Evolutionary conservation across 2,329 filamentous ascomycete species (phyloP).

Genomic region (Hypocreales sp.): DNA sequence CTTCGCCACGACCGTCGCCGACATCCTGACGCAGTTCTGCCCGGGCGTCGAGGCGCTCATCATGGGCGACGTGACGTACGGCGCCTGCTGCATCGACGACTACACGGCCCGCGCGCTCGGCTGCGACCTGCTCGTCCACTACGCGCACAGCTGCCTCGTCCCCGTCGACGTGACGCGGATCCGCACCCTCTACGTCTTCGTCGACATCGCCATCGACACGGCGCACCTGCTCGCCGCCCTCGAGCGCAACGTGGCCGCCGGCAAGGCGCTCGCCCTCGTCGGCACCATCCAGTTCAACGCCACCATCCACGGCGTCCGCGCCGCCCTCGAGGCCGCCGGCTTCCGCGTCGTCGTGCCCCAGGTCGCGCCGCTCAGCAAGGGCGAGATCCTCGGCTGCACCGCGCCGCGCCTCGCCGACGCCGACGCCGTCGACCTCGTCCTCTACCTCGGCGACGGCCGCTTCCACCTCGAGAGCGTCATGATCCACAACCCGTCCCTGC

Average conservation of each 20-base stretch:
- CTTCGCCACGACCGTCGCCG: conserved; percentile 94
- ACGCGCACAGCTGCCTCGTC: conserved; percentile 92
- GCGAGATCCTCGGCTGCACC: conserved; percentile 95
- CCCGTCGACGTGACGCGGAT: conserved; percentile 94
- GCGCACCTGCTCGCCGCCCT: conserved; percentile 74
- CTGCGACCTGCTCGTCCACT: conserved; percentile 89
- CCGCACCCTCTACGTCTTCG: conserved; percentile 94
- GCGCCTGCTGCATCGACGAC: conserved; percentile 96
- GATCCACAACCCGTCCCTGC: conserved; percentile 89
- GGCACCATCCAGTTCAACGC: conserved; percentile 99
- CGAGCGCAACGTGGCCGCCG: conserved; percentile 70
- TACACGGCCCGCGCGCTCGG: conserved; percentile 89
- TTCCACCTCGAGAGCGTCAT: conserved; percentile 98
- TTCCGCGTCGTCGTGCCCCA: conserved; percentile 81
- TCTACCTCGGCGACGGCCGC: conserved; percentile 83
- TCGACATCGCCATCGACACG: conserved; percentile 92
- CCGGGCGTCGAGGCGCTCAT: conserved; percentile 84
- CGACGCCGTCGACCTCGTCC: conserved; percentile 55
- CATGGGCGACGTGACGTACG: conserved; percentile 98
- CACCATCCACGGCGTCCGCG: conserved; percentile 74
- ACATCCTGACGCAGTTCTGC: conserved; percentile 91
- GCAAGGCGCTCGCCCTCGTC: conserved; percentile 82
- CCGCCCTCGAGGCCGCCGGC: conserved; percentile 65
- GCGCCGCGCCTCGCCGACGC: conserved; percentile 53
- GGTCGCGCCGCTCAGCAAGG: conserved; percentile 81